Percentiles rank a stretch among this genome's conserved stretches.
phyloP scores from a whole-genome alignment of 768 basidiomycete genomes.

The Suillus lakei region DNA sequence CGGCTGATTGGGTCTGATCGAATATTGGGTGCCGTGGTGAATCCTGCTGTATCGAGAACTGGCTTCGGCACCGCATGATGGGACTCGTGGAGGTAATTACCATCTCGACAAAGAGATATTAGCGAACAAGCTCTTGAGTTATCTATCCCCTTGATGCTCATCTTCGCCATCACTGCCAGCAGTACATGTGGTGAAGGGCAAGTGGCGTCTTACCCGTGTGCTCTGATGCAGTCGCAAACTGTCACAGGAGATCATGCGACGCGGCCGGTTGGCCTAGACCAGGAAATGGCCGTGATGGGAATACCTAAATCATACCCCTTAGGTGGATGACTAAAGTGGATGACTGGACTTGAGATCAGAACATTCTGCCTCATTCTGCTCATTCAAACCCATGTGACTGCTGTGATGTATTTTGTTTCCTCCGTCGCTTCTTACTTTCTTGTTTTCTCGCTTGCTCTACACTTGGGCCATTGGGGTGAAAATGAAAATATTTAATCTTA shows the following conservation, averaged over 20 bases:
- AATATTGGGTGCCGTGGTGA: no score
- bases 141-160: neutral
- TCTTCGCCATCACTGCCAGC: neutral
- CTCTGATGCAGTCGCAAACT: neutral
- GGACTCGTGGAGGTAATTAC: neutral
- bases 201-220: neutral
- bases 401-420: neutral
- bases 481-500: neutral
- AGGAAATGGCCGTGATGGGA: slow-evolving; percentile 2
- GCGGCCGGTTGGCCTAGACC: neutral
- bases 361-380: no score
- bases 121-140: neutral
- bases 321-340: neutral
- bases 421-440: neutral
- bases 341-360: neutral
- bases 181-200: neutral
- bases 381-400: neutral
- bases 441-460: neutral
- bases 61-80: neutral
- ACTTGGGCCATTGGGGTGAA: neutral
- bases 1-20: no score
- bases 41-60: no score
- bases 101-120: neutral
- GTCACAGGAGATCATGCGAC: neutral
- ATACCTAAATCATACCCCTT: neutral